Evolutionary conservation across 495 filamentous ascomycete species (phyloP).

Genomic region (Alectoria sarmentosa): DNA sequence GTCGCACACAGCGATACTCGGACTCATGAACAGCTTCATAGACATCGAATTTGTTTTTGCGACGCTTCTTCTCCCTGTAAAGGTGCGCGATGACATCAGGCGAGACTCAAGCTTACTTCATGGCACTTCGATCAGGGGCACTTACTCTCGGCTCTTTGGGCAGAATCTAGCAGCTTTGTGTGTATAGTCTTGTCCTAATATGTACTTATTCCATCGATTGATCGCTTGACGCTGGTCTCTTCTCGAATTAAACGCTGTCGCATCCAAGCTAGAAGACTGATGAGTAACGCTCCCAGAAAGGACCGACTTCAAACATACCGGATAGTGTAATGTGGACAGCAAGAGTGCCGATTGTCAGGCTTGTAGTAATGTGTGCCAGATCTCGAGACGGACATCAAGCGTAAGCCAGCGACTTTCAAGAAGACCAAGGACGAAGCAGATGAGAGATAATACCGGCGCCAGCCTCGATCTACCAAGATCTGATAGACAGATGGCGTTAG

Average conservation of each 20-base stretch:
- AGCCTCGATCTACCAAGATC: constrained; percentile 74
- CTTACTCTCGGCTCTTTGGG: constrained; percentile 69
- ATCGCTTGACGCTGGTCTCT: constrained; percentile 81
- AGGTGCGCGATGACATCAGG: constrained; percentile 11
- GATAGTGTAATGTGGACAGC: constrained; percentile 94
- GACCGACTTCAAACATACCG: constrained; percentile 41
- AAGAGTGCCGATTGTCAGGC: constrained; percentile 72
- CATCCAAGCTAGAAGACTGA: constrained; percentile 52
- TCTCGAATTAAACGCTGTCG: constrained; percentile 57
- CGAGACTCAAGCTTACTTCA: not conserved
- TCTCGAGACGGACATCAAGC: constrained; percentile 35
- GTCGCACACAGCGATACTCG: constrained; percentile 51
- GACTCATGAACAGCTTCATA: constrained; percentile 62
- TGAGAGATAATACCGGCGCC: constrained; percentile 61
- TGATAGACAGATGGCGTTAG: constrained; percentile 73
- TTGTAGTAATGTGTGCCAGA: constrained; percentile 85
- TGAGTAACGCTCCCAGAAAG: constrained; percentile 13
- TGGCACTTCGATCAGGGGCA: constrained; percentile 10
- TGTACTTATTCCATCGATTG: constrained; percentile 82
- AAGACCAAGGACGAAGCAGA: not conserved
- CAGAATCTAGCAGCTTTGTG: constrained; percentile 63
- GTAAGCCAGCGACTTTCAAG: constrained; percentile 12
- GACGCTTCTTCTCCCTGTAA: constrained; percentile 60
- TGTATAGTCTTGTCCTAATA: constrained; percentile 73
- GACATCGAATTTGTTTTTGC: constrained; percentile 69